These are phyloP conservation scores for Didymella keratinophila DNA, from an alignment of 2,329 filamentous ascomycete genomes.

Conservation along the genomic window DNA sequence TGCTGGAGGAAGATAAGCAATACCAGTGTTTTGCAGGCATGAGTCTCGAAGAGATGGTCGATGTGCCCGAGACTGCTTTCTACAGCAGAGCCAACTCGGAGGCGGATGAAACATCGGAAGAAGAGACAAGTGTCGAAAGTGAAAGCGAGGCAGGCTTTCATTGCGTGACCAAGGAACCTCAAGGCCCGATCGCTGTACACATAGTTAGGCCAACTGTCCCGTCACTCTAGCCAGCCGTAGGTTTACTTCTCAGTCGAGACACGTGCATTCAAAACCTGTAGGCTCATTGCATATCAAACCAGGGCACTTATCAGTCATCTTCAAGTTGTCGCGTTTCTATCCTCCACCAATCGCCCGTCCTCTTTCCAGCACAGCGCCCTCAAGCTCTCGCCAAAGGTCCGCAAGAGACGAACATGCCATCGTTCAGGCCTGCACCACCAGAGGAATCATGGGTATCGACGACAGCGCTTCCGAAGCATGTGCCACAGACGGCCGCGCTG, in stretches of 20 bases:
- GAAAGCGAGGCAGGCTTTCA: conserved; percentile 2
- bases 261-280: not conserved
- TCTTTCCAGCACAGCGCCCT: too few relatives aligned
- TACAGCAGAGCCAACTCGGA: conserved; percentile 1
- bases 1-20: conserved; percentile 3
- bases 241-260: not conserved
- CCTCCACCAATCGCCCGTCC: conserved; percentile 34
- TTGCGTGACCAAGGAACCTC: not conserved
- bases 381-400: too few relatives aligned
- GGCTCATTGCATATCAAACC: too few relatives aligned
- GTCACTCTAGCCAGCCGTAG: not conserved
- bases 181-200: not conserved
- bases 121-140: not conserved
- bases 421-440: not conserved
- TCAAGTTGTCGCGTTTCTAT: not conserved
- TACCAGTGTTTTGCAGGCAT: conserved; percentile 4
- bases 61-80: conserved; percentile 1
- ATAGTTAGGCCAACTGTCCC: not conserved
- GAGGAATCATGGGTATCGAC: not conserved
- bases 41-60: conserved; percentile 1
- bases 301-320: too few relatives aligned
- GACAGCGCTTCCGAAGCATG: not conserved
- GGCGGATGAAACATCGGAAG: not conserved
- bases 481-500: not conserved
- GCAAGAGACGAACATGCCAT: too few relatives aligned